Evolutionary conservation across 805 yeast genomes (phyloP), one percentile per base, ranked within the genome.

Genomic region (Ogataea pignaliae): DNA sequence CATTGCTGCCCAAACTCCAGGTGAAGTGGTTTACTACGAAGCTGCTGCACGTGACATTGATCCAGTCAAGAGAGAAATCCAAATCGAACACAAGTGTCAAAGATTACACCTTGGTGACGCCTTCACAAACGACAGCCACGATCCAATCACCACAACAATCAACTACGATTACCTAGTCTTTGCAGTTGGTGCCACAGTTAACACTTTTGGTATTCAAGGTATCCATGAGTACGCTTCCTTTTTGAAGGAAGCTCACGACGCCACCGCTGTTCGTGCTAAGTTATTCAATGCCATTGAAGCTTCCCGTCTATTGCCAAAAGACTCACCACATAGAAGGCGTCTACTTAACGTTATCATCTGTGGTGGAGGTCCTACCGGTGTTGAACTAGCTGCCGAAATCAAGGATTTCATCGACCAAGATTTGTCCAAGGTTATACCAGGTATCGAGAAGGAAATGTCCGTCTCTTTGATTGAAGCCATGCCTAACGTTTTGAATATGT

Each of bases 291-390:
- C 85, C 54, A 81, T 89, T 59, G 96, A 90, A 72, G 83, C 88
- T 50, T 96, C 97, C 35, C 79, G 85, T 54, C 70, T 83, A 53
- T 75, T 88, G 52, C 86, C 91, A 42, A 78, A 77, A 55, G 81
- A 74, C 41, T 64, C 66, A 34, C 86, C 80, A 55, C 95, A 86
- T 64, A 80, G 97, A 69, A 78, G 80, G 69, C 79, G 95, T 63
- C 75, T 90, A 58, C 75, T 89, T 61, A 84, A 85, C 50, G 81
- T 88, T 56, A 91, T 90, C 49, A 95, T 90, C 50, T 95, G 91
- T 51, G 97, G 97, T 56, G 97, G 97, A 66, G 97, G 97, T 46
- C 97, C 97, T 61, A 89, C 97, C 40, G 97, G 97, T 69, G 96
- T 90, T 46, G 97, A 89, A 69, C 84, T 88, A 55, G 97, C 97